Conservation (phyloP, 129 eudicot species). For the Ambrosia artemisiifolia region DNA sequence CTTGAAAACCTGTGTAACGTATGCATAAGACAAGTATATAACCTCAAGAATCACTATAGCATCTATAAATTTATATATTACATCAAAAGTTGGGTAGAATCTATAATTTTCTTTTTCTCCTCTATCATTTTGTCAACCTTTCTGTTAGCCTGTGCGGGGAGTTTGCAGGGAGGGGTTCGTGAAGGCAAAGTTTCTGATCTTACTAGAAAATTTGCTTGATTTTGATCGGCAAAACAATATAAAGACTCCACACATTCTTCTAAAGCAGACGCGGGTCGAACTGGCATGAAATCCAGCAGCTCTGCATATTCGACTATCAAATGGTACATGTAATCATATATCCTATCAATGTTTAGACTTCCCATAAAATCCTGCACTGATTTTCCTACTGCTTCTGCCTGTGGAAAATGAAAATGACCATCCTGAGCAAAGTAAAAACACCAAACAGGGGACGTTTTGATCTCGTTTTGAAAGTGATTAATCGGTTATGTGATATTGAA, state of each 20-base stretch:
- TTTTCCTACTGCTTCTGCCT: conserved; percentile 77
- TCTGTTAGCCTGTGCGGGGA: conserved; percentile 32
- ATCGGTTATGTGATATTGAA: not conserved
- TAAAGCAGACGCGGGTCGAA: conserved; percentile 50
- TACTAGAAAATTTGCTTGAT: conserved; percentile 45
- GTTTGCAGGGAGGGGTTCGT: conserved; percentile 53
- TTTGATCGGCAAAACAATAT: conserved; percentile 73
- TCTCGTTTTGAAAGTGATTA: not conserved
- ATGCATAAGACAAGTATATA: conserved; percentile 1
- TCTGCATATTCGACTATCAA: conserved; percentile 58
- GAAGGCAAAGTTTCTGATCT: conserved; percentile 57
- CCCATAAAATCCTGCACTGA: conserved; percentile 67
- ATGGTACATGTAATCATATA: conserved; percentile 88
- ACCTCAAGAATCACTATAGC: conserved; percentile 2
- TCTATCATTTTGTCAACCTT: conserved; percentile 35
- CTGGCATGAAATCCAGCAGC: conserved; percentile 60
- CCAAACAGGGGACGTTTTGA: not conserved
- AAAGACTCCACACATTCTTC: conserved; percentile 61
- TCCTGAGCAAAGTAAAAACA: not conserved
- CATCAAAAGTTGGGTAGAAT: conserved; percentile 32
- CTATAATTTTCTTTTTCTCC: conserved; percentile 37
- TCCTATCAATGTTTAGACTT: conserved; percentile 56
- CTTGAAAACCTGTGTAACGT: not conserved
- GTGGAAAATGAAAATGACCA: conserved; percentile 7
- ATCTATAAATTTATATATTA: not conserved